These are phyloP conservation scores for Plantago ovata DNA, from an alignment of 257 asterid genomes.

Conservation along the genomic window DNA sequence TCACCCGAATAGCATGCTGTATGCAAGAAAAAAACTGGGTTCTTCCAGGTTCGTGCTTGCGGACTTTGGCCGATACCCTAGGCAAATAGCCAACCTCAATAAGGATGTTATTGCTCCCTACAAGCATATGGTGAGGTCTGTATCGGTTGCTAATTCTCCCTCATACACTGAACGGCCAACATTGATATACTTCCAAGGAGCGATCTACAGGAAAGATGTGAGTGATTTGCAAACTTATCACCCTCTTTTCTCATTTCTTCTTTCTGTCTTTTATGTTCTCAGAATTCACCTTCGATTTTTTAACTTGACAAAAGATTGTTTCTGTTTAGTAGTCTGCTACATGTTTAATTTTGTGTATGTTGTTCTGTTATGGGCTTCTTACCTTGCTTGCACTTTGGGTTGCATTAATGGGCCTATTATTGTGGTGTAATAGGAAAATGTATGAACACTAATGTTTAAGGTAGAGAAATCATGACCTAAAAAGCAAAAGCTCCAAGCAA, in stretches of 20 bases:
- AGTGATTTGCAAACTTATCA: slow-evolving; percentile 25
- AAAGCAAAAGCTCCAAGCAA: no score
- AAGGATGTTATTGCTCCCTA: slow-evolving; percentile 91
- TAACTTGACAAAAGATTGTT: no score
- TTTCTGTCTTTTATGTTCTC: no score
- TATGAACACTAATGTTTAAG: no score
- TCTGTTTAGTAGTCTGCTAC: no score
- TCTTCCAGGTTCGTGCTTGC: slow-evolving; percentile 73
- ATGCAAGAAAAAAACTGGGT: slow-evolving; percentile 53
- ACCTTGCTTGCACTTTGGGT: no score
- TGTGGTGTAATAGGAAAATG: no score
- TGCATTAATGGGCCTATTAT: no score
- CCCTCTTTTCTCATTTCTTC: background rate
- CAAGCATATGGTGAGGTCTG: slow-evolving; percentile 68
- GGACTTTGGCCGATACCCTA: slow-evolving; percentile 70
- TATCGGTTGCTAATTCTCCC: slow-evolving; percentile 33
- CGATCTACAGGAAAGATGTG: slow-evolving; percentile 76
- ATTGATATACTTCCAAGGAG: slow-evolving; percentile 74
- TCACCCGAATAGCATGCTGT: slow-evolving; percentile 75
- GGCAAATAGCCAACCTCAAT: slow-evolving; percentile 49
- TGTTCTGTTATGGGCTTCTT: background rate
- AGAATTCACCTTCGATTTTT: no score
- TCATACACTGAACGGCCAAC: slow-evolving; percentile 45
- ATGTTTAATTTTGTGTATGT: background rate
- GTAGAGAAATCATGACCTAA: no score